These are phyloP conservation scores for grape (Vitis vinifera) DNA, from an alignment of 164 flowering plant species.

Conservation along the genomic window DNA sequence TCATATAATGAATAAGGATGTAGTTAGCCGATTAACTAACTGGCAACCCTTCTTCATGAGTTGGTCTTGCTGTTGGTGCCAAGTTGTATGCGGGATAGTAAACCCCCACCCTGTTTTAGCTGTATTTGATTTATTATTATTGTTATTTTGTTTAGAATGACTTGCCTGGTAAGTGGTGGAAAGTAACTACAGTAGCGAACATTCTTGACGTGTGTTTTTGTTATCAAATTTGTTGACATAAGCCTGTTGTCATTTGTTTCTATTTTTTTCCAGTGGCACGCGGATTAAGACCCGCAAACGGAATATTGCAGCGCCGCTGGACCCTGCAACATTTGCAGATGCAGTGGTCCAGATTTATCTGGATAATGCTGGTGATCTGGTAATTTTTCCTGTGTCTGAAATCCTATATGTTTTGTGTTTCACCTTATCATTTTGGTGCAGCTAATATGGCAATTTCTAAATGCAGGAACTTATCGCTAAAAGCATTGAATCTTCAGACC, in stretches of 20 bases:
- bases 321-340: conserved; percentile 99
- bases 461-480: conserved; percentile 87
- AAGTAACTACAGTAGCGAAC: too few species aligned
- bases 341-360: conserved; percentile 99
- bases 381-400: conserved; percentile 20
- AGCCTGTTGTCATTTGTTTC: background rate
- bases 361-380: conserved; percentile 99
- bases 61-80: too few species aligned
- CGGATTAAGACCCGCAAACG: conserved; percentile 99
- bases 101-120: too few species aligned
- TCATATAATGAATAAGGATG: too few species aligned
- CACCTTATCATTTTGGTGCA: background rate
- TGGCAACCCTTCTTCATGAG: too few species aligned
- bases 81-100: too few species aligned
- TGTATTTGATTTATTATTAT: too few species aligned
- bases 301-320: conserved; percentile 99
- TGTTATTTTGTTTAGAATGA: too few species aligned
- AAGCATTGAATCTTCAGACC: conserved; percentile 84
- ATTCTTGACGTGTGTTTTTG: background rate
- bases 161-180: too few species aligned
- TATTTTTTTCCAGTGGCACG: conserved; percentile 70
- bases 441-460: background rate
- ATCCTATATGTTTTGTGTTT: background rate
- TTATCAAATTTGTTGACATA: background rate
- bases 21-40: too few species aligned